These are phyloP conservation scores for Trypanosoma rangeli DNA, from an alignment of 208 protist species.

Conservation along the genomic window DNA sequence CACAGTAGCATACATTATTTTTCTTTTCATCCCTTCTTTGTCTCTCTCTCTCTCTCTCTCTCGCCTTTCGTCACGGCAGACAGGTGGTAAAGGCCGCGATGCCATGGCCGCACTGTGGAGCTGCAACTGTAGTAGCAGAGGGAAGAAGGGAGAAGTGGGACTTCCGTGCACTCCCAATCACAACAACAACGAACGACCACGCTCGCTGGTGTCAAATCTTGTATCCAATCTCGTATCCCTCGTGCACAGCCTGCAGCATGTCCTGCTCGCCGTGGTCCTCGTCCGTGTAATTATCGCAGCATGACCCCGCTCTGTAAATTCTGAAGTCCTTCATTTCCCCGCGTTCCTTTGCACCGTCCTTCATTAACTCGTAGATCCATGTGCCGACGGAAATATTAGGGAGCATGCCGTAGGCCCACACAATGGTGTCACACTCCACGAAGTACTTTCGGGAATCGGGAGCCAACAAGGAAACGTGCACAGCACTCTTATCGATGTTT, in stretches of 20 bases:
- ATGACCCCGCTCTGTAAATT: conserved; percentile 76
- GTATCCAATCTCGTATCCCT: conserved; percentile 83
- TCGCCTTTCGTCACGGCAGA: not conserved
- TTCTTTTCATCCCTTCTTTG: not conserved
- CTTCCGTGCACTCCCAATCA: not conserved
- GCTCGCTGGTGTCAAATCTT: conserved; percentile 49
- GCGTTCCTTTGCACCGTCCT: conserved; percentile 72
- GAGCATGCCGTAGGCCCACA: conserved; percentile 84
- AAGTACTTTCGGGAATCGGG: conserved; percentile 51
- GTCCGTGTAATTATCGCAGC: conserved; percentile 70
- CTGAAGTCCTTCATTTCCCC: conserved; percentile 81
- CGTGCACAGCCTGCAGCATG: conserved; percentile 75
- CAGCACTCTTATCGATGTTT: conserved; percentile 59
- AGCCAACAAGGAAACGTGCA: conserved; percentile 63
- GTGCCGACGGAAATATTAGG: conserved; percentile 78
- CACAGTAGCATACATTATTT: not conserved
- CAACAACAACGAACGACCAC: not conserved
- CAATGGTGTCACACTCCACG: conserved; percentile 81
- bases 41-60: not conserved
- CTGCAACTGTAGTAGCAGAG: not conserved
- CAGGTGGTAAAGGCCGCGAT: not conserved
- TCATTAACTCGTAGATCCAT: conserved; percentile 88
- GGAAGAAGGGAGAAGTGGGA: not conserved
- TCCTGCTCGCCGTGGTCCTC: conserved; percentile 86
- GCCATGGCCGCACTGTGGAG: not conserved